Percentiles rank a stretch among this genome's conserved stretches.
phyloP scores from a whole-genome alignment of 768 basidiomycete species.

The Tylopilus felleus region DNA sequence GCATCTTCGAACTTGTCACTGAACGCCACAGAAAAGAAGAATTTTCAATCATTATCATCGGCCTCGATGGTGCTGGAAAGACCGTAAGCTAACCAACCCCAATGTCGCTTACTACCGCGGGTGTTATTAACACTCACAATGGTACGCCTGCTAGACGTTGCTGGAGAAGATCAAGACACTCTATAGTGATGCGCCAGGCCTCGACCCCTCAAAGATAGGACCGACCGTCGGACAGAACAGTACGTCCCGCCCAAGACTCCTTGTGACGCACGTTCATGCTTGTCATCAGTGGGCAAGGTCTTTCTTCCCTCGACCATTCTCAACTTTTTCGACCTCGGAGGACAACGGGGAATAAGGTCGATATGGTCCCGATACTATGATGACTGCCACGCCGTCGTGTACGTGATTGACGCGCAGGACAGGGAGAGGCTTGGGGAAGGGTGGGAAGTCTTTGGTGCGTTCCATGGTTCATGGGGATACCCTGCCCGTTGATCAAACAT shows the following conservation, averaged over 20 bases:
- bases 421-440: constrained; percentile 85
- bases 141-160: constrained; percentile 52
- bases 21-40: constrained; percentile 67
- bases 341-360: constrained; percentile 87
- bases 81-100: constrained; percentile 47
- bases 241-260: constrained; percentile 37
- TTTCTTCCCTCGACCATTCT: constrained; percentile 89
- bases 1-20: not conserved
- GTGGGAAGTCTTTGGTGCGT: constrained; percentile 95
- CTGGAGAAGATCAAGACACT: constrained; percentile 93
- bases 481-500: not conserved
- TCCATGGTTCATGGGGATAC: too few species aligned
- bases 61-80: constrained; percentile 90
- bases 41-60: constrained; percentile 93
- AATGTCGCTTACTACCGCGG: too few species aligned
- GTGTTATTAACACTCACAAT: not conserved
- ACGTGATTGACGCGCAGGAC: constrained; percentile 92
- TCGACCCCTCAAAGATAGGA: constrained; percentile 90
- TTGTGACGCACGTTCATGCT: not conserved
- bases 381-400: constrained; percentile 95
- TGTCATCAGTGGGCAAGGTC: constrained; percentile 78
- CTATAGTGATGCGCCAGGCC: constrained; percentile 81
- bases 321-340: constrained; percentile 97
- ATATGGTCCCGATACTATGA: constrained; percentile 96
- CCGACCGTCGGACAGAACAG: constrained; percentile 99